Percentiles rank a stretch among this genome's conserved stretches.
These are phyloP conservation scores for Phaeosphaeria sp. DNA, from an alignment of 2,329 filamentous ascomycete species.

Conservation along the genomic window DNA sequence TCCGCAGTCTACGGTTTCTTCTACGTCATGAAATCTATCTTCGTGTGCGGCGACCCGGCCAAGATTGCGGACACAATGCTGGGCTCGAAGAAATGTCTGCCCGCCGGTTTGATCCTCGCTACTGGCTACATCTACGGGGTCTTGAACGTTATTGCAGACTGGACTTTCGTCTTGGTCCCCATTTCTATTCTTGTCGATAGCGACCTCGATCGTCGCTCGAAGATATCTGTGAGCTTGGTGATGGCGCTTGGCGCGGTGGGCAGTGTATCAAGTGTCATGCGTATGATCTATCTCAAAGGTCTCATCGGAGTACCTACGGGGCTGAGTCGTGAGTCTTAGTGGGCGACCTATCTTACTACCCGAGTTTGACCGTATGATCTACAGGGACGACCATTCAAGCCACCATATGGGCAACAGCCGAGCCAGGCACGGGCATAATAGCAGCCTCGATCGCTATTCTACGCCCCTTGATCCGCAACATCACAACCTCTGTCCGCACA, in stretches of 20 bases:
- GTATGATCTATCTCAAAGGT: slow-evolving; percentile 41
- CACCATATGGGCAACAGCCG: slow-evolving; percentile 56
- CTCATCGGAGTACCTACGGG: slow-evolving; percentile 12
- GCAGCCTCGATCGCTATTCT: slow-evolving; percentile 57
- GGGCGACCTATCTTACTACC: background rate
- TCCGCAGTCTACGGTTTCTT: slow-evolving; percentile 36
- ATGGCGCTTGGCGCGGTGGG: slow-evolving; percentile 52
- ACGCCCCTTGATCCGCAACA: slow-evolving; percentile 51
- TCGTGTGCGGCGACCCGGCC: slow-evolving; percentile 39
- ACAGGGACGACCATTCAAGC: slow-evolving; percentile 46
- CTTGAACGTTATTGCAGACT: slow-evolving; percentile 43
- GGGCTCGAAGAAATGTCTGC: slow-evolving; percentile 29
- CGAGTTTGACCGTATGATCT: background rate
- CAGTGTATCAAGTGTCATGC: slow-evolving; percentile 39
- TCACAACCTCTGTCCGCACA: slow-evolving; percentile 26
- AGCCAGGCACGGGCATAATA: slow-evolving; percentile 59
- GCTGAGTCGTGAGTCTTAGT: background rate
- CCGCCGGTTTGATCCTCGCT: slow-evolving; percentile 25
- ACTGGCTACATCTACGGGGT: slow-evolving; percentile 42
- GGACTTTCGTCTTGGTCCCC: slow-evolving; percentile 44
- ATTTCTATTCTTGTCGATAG: slow-evolving; percentile 47
- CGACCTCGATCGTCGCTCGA: slow-evolving; percentile 53
- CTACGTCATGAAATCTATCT: slow-evolving; percentile 38
- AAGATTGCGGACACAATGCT: slow-evolving; percentile 30
- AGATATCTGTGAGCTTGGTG: slow-evolving; percentile 54